phyloP scores from a whole-genome alignment of 2,329 filamentous ascomycete genomes.

The Coniella vitis region DNA sequence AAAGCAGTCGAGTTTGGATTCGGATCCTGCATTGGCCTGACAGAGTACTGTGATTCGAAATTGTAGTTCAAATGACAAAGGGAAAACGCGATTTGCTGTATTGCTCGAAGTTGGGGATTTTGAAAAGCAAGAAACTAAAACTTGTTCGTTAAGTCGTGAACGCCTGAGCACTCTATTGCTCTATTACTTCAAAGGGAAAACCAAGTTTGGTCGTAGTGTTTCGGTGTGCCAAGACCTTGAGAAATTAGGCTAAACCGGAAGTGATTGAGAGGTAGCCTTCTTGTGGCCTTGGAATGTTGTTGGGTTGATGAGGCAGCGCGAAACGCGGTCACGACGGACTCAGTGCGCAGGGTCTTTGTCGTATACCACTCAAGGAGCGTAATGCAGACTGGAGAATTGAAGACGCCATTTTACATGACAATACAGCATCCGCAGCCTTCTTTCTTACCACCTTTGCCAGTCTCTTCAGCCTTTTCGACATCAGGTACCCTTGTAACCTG shows the following conservation, averaged over 20 bases:
- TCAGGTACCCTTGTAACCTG: conserved; percentile 42
- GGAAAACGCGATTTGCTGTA: neutral
- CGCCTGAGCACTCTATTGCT: conserved; percentile 10
- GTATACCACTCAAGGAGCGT: neutral
- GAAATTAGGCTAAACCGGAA: neutral
- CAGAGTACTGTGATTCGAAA: neutral
- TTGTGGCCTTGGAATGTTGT: no score
- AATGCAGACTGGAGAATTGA: neutral
- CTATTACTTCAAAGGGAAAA: conserved; percentile 5
- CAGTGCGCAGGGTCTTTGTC: neutral
- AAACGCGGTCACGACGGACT: no score
- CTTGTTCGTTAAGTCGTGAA: conserved; percentile 13
- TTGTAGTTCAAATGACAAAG: conserved; percentile 12
- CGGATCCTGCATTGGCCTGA: neutral
- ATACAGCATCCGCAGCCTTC: conserved; percentile 64
- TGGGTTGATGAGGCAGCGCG: no score
- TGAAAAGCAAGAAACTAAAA: conserved; percentile 1
- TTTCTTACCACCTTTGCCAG: conserved; percentile 47
- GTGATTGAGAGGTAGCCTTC: no score
- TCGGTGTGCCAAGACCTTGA: neutral
- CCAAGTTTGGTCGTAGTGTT: neutral
- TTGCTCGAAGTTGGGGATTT: no score
- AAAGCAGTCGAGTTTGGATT: neutral
- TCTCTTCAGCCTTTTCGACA: conserved; percentile 44
- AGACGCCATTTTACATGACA: conserved; percentile 54